Percentiles rank a stretch among this genome's conserved stretches.
Evolutionary conservation across 192 early-diverging fungal genomes (phyloP).

Genomic region (Linnemannia exigua): DNA sequence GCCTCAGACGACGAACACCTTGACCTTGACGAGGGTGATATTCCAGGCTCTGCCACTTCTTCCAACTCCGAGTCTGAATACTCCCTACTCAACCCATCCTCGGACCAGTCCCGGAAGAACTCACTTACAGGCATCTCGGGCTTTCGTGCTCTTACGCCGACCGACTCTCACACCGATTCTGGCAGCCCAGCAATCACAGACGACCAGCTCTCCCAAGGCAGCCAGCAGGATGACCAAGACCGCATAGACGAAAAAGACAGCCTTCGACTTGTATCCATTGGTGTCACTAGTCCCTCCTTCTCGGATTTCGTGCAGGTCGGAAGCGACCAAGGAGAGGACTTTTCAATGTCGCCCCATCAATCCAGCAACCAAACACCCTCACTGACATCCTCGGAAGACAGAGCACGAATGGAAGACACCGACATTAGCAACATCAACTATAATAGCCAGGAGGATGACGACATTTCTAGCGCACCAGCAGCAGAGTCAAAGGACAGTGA

Average conservation of each 20-base stretch:
- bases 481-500: neutral
- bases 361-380: slow-evolving; percentile 8
- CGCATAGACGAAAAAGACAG: neutral
- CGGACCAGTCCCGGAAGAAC: slow-evolving; percentile 49
- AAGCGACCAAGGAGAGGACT: slow-evolving; percentile 32
- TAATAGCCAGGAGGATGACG: neutral
- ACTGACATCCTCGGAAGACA: slow-evolving; percentile 14
- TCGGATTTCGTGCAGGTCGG: slow-evolving; percentile 47
- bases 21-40: neutral
- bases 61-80: slow-evolving; percentile 43
- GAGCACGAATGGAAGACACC: neutral
- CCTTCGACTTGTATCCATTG: neutral
- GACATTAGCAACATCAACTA: neutral
- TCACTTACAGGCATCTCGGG: slow-evolving; percentile 27
- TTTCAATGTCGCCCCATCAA: slow-evolving; percentile 9
- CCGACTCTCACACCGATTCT: neutral
- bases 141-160: slow-evolving; percentile 16
- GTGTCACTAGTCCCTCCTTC: slow-evolving; percentile 33
- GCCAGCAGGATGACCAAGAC: neutral
- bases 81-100: slow-evolving; percentile 38
- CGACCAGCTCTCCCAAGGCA: neutral
- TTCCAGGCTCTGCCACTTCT: slow-evolving; percentile 16
- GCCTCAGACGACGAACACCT: slow-evolving; percentile 6
- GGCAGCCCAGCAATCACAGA: neutral
- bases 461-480: neutral